Base-by-base conservation (phyloP, 805 yeast genomes). In the Saccharomycopsis sp. region DNA sequence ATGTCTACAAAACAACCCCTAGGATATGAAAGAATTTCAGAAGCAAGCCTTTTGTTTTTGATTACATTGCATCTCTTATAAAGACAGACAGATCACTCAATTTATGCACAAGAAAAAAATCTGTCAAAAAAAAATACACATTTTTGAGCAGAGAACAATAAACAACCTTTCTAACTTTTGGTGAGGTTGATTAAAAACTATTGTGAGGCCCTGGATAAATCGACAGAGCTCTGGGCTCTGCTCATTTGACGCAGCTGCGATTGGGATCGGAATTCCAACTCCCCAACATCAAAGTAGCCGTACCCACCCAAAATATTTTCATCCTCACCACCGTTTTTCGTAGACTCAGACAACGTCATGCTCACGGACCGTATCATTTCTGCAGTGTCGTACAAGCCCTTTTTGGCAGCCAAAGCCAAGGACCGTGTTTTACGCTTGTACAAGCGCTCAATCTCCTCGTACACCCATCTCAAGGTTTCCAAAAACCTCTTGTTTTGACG, bases 401-500 rank as follows among this genome's bases (percentile, higher is more conserved):
- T 20, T 6, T 30, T 21, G 3, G 23, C 25, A 15, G 20, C 39
- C 15, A 23, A 10, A 31, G 23, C 31, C n/a, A 36, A 31, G 9
- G 26, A 39, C 4, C 29, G 22, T 21, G 21, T 13, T 29, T 32
- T 31, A 25, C 19, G 22, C 42, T 54, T 58, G 64, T 72, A 61
- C 57, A 71, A 53, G 55, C 67, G 51, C 49, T 65, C 57, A 60
- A 86, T 60, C 46, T 81, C 88, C 36, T 68, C 58, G 30, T 86
- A 59, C 15, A 82, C 82, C 57, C 81, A 75, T 40, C 74, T 69
- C 48, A 87, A 63, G 37, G 94, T 85, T 47, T 77, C 77, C 55
- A 87, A 63, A 46, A 84, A 76, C 47, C 96, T 68, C 41, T 71
- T 71, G 2, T 94, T 87, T 60, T 87, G 96, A 46, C 96, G 69